Evolutionary conservation across 2,329 filamentous ascomycete species (phyloP).

Genomic region (Fusarium tjaetaba): DNA sequence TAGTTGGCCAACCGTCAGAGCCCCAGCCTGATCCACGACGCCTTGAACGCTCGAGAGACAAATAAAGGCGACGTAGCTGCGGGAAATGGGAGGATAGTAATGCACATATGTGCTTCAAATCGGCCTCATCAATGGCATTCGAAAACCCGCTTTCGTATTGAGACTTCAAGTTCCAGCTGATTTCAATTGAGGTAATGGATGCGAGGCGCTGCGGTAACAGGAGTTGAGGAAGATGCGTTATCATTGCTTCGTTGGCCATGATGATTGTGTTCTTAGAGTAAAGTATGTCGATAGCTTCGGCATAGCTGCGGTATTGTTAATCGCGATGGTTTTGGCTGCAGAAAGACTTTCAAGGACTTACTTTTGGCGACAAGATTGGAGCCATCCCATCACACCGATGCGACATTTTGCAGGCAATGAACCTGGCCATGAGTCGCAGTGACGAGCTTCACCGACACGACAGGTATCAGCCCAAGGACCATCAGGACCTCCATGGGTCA

Average conservation of each 20-base stretch:
- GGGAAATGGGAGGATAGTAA: not conserved
- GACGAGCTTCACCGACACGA: not conserved
- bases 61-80: not conserved
- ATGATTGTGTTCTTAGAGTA: not conserved
- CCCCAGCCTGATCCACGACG: not conserved
- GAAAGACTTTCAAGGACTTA: accelerated
- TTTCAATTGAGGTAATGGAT: not conserved
- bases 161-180: not conserved
- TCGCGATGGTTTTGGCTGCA: accelerated
- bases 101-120: accelerated
- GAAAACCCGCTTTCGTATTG: not conserved
- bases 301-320: not conserved
- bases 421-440: not conserved
- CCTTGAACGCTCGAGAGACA: not conserved
- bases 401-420: not conserved
- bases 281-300: not conserved
- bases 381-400: not conserved
- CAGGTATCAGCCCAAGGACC: not conserved
- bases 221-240: not conserved
- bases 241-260: not conserved
- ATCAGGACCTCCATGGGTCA: not conserved
- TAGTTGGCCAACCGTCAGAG: not conserved
- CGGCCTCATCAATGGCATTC: not conserved
- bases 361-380: not conserved
- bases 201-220: not conserved